These are phyloP conservation scores for Xylaria polymorpha DNA, from an alignment of 2,329 filamentous ascomycete species.

Conservation along the genomic window DNA sequence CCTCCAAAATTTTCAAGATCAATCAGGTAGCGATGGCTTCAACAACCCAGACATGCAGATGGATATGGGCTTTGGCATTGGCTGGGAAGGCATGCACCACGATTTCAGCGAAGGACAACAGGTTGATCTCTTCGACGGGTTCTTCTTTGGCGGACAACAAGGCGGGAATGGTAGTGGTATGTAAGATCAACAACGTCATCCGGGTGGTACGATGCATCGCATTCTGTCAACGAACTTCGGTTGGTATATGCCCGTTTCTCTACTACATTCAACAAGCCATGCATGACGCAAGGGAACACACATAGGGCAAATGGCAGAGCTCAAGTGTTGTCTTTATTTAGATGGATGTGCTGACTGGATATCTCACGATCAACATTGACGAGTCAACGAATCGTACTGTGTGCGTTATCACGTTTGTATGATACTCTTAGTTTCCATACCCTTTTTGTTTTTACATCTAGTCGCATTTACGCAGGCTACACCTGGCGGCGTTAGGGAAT, in stretches of 20 bases:
- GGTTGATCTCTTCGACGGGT: slow-evolving; percentile 77
- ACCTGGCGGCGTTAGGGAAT: slow-evolving; percentile 18
- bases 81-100: slow-evolving; percentile 71
- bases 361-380: slow-evolving; percentile 16
- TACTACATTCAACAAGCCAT: slow-evolving; percentile 16
- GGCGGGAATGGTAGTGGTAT: slow-evolving; percentile 45
- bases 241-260: slow-evolving; percentile 7
- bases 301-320: neutral
- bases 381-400: slow-evolving; percentile 27
- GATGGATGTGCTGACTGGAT: slow-evolving; percentile 9
- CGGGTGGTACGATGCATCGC: neutral
- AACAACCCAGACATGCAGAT: slow-evolving; percentile 61
- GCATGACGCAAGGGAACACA: slow-evolving; percentile 7
- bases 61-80: slow-evolving; percentile 75
- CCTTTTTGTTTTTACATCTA: slow-evolving; percentile 17
- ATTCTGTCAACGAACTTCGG: slow-evolving; percentile 4
- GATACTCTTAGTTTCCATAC: slow-evolving; percentile 20
- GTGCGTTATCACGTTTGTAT: slow-evolving; percentile 30
- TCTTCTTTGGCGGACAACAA: slow-evolving; percentile 74
- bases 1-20: slow-evolving; percentile 59
- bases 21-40: slow-evolving; percentile 43
- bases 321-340: slow-evolving; percentile 13
- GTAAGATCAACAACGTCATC: slow-evolving; percentile 15
- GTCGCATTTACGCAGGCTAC: slow-evolving; percentile 27
- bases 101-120: slow-evolving; percentile 70